Evolutionary conservation across 768 basidiomycete genomes (phyloP), one percentile per base, ranked within the genome.

Genomic region (Auricularia heimuer): DNA sequence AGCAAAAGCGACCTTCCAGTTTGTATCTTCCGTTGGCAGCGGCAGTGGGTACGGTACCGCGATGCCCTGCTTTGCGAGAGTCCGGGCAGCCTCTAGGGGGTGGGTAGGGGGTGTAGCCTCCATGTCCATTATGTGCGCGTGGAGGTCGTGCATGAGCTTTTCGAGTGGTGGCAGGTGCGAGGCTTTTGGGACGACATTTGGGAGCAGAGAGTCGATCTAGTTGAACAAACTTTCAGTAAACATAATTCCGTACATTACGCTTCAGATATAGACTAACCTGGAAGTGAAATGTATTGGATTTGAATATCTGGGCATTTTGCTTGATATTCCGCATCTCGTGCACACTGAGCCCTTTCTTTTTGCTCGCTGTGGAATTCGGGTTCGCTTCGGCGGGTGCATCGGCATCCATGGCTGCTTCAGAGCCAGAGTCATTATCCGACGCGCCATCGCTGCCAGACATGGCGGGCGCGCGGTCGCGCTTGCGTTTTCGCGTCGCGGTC

Each of bases 1-100:
- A 68, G 89, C 85, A 70, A 90, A 97, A 0, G 85, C 81, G 24
- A 97, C 86, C 62, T 86, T 93, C 94, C 94, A 97, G 64, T 94
- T 93, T 0, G 87, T 85, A 42, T 91, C 89, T 71, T 88, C 83
- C 0, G 85, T 80, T 0, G 91, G 92, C 29, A 83, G 76, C 0
- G 93, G 92, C 0, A 81, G 70, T 1, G 85, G 81, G 70, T 87
- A 91, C 0, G 90, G 88, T 0, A 93, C 83, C 2, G 84, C 77
- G 10, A 91, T 73, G 4, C 81, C 80, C 56, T 80, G 79, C 65
- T 83, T 81, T 72, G 35, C 82, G 77, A 45, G 87, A 21, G 67
- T 54, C 39, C 71, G 68, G 3, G 70, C 77, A 2, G 87, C 94
- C 61, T 80, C 77, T 3, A 91, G 76, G 7, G 93, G 92, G 67